Percentiles rank a stretch among this genome's conserved stretches.
These are phyloP conservation scores for Nyctanthes arbortristis DNA, from an alignment of 257 asterid genomes.

Conservation along the genomic window DNA sequence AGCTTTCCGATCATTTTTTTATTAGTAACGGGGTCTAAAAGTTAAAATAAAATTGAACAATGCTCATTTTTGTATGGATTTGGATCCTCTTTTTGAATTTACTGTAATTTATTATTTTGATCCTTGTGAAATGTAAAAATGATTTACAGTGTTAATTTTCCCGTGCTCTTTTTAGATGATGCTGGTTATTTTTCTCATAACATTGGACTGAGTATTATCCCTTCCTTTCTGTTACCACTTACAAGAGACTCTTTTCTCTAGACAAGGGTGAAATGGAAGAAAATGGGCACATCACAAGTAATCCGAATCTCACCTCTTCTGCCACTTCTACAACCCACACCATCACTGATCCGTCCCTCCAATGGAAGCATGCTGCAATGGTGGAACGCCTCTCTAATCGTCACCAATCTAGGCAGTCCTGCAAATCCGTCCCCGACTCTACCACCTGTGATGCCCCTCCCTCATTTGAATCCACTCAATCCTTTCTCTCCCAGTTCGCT, in stretches of 20 bases:
- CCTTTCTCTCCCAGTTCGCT: slow-evolving; percentile 67
- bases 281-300: slow-evolving; percentile 18
- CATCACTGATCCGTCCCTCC: slow-evolving; percentile 31
- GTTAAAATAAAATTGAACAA: too few relatives aligned
- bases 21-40: too few relatives aligned
- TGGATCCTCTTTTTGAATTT: too few relatives aligned
- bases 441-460: neutral
- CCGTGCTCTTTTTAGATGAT: too few relatives aligned
- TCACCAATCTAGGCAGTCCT: slow-evolving; percentile 56
- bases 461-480: slow-evolving; percentile 49
- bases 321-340: slow-evolving; percentile 17
- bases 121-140: too few relatives aligned
- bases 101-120: too few relatives aligned
- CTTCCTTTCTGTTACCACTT: slow-evolving; percentile 4
- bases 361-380: slow-evolving; percentile 80
- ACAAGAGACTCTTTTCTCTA: neutral
- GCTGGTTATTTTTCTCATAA: too few relatives aligned
- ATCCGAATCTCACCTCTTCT: neutral
- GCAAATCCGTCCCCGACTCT: slow-evolving; percentile 36
- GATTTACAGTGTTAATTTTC: too few relatives aligned
- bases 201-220: too few relatives aligned
- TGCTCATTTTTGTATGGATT: too few relatives aligned
- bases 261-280: slow-evolving; percentile 43
- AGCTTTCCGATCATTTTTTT: too few relatives aligned
- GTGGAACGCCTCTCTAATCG: slow-evolving; percentile 76